Conservation (phyloP, 1,284 basidiomycete genomes). For the Cutaneotrichosporon sp. region DNA sequence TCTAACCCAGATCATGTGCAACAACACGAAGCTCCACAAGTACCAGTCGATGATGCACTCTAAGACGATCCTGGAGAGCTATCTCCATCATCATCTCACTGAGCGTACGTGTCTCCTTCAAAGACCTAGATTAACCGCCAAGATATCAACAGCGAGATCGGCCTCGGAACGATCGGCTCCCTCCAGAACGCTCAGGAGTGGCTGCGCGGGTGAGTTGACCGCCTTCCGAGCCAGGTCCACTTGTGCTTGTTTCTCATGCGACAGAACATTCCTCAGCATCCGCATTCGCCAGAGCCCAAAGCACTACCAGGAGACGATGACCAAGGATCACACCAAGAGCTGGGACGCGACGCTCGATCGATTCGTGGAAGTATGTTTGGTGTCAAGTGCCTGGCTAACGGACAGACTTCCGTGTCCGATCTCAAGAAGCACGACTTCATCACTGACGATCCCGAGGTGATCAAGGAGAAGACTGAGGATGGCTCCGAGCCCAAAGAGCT, state of each 20-base stretch:
- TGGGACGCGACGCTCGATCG: conserved; percentile 69
- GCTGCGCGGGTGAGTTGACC: conserved; percentile 59
- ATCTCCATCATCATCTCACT: conserved; percentile 73
- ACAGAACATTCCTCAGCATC: conserved; percentile 72
- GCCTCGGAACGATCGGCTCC: conserved; percentile 72
- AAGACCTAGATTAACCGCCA: background rate
- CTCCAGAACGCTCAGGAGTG: conserved; percentile 66
- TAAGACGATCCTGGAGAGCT: conserved; percentile 75
- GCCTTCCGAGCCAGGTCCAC: too few species aligned
- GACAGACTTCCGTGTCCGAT: conserved; percentile 60
- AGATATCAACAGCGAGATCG: conserved; percentile 87
- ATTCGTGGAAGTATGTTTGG: conserved; percentile 58
- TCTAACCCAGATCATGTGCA: conserved; percentile 38
- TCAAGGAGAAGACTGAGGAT: conserved; percentile 40
- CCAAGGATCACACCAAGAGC: conserved; percentile 33
- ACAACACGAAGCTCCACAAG: conserved; percentile 34
- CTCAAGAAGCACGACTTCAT: conserved; percentile 65
- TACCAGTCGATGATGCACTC: conserved; percentile 41
- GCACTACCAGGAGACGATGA: conserved; percentile 62
- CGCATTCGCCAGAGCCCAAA: conserved; percentile 77
- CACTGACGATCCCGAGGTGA: conserved; percentile 1
- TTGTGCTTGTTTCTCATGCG: conserved; percentile 12
- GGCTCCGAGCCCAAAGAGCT: conserved; percentile 28
- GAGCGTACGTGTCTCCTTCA: conserved; percentile 58
- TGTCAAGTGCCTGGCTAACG: background rate